Base-by-base conservation (phyloP, 2,329 filamentous ascomycete species). In the Fusarium solani-melongenae region DNA sequence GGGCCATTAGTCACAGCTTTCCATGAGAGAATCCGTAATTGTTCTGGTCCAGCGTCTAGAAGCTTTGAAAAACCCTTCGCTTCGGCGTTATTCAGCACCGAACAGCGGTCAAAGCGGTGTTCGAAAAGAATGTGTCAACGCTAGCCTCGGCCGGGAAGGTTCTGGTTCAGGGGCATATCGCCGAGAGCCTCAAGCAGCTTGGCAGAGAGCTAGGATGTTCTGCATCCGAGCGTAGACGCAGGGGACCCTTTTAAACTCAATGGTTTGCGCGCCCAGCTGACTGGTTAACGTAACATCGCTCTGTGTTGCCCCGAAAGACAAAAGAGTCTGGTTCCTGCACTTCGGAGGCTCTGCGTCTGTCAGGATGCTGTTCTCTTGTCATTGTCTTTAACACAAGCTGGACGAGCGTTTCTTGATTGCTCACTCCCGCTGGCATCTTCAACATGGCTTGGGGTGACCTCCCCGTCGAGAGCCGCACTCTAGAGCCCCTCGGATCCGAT, bases 401-500 rank as follows among this genome's bases (percentile, higher is more conserved):
- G 8, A 24, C 4, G 15, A 29, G 34, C 39, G 29, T 38, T 56
- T 34, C 33, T 36, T n/a, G 31, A 5, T 20, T 34, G 3, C 11
- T 11, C 20, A 22, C 24, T 15, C 29, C 11, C 9, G 6, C 38
- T 33, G 36, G 31, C 69, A 14, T 31, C 55, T 7, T 29, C 9
- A 66, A n/a, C 57, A 78, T 81, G 79, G 74, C 73, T 20, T 73
- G 71, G 72, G 79, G 71, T 15, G 64, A 76, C 12, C 62, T 80
- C 24, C 39, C 71, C 11, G 5, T 17, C 4, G 75, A 77, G 20
- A 66, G 74, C 39, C 77, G 67, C 31, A 79, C 79, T 9, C 72
- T 82, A 34, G 57, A 59, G 8, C 76, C 78, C 6, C 58, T 82
- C 9, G 15, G 59, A 0, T 24, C 70, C 4, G 39, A 60, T 9